A percentile compares a stretch with the other conserved stretches of the same genome.
These are phyloP conservation scores for Coemansia sp. DNA, from an alignment of 192 early-diverging fungal species.

Conservation along the genomic window DNA sequence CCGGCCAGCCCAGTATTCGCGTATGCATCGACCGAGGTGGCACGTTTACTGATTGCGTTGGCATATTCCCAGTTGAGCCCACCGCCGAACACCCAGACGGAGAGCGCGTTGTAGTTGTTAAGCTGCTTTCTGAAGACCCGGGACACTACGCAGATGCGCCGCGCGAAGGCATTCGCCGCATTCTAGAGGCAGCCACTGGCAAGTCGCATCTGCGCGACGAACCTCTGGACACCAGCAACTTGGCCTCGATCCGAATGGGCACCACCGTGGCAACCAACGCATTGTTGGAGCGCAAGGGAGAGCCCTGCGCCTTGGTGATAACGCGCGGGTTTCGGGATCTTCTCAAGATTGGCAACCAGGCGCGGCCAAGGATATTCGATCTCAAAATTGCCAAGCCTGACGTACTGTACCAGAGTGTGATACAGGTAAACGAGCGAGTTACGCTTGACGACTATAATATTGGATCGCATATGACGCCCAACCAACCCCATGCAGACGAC, in stretches of 20 bases:
- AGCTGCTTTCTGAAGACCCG: slow-evolving; percentile 92
- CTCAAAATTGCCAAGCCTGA: slow-evolving; percentile 84
- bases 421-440: slow-evolving; percentile 90
- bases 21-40: slow-evolving; percentile 91
- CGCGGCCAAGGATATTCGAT: slow-evolving; percentile 94
- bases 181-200: slow-evolving; percentile 81
- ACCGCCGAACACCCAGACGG: slow-evolving; percentile 33
- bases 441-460: slow-evolving; percentile 79
- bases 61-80: slow-evolving; percentile 63
- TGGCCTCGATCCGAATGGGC: slow-evolving; percentile 91
- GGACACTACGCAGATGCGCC: slow-evolving; percentile 89
- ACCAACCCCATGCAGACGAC: slow-evolving; percentile 9
- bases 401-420: slow-evolving; percentile 76
- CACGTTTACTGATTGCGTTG: slow-evolving; percentile 97
- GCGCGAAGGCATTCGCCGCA: slow-evolving; percentile 89
- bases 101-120: slow-evolving; percentile 74
- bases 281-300: slow-evolving; percentile 84
- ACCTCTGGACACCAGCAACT: slow-evolving; percentile 70
- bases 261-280: slow-evolving; percentile 98
- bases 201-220: slow-evolving; percentile 64
- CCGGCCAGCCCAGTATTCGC: slow-evolving; percentile 28
- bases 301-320: slow-evolving; percentile 84
- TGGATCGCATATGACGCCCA: slow-evolving; percentile 5
- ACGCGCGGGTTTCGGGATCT: slow-evolving; percentile 91
- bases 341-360: slow-evolving; percentile 85